These are phyloP conservation scores for Phylloporus arenicola DNA, from an alignment of 768 basidiomycete species.

Conservation along the genomic window DNA sequence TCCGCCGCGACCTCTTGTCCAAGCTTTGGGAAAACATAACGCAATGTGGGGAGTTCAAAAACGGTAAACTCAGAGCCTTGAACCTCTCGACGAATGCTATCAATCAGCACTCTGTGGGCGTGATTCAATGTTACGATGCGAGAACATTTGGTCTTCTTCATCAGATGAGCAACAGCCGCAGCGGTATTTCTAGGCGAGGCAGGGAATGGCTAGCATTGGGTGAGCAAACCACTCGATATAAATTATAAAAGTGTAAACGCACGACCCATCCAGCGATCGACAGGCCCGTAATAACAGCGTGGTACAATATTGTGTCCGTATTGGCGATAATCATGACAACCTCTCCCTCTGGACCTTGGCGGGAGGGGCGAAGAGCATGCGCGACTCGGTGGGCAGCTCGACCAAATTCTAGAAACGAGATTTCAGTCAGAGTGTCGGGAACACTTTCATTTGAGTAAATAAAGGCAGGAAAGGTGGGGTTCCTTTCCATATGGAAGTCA, in stretches of 20 bases:
- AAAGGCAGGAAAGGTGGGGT: slow-evolving; percentile 9
- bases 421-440: slow-evolving; percentile 4
- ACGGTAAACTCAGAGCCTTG: neutral
- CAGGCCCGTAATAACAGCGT: slow-evolving; percentile 22
- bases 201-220: slow-evolving; percentile 15
- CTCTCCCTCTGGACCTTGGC: too few relatives aligned
- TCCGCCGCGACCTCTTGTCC: slow-evolving; percentile 23
- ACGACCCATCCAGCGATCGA: slow-evolving; percentile 5
- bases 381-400: too few relatives aligned
- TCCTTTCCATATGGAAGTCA: slow-evolving; percentile 19
- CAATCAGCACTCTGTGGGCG: slow-evolving; percentile 9
- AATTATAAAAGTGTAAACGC: neutral
- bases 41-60: slow-evolving; percentile 14
- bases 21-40: slow-evolving; percentile 33
- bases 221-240: neutral
- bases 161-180: slow-evolving; percentile 17
- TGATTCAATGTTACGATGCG: slow-evolving; percentile 12
- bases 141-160: slow-evolving; percentile 15
- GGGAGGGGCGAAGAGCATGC: too few relatives aligned
- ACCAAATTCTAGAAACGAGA: too few relatives aligned
- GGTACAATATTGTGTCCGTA: too few relatives aligned
- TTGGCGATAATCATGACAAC: too few relatives aligned
- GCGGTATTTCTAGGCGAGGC: slow-evolving; percentile 21
- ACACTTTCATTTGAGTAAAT: slow-evolving; percentile 12
- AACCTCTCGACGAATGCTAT: slow-evolving; percentile 2